phyloP scores from a whole-genome alignment of 1,284 basidiomycete species.

The Hypsizygus ulmarius region DNA sequence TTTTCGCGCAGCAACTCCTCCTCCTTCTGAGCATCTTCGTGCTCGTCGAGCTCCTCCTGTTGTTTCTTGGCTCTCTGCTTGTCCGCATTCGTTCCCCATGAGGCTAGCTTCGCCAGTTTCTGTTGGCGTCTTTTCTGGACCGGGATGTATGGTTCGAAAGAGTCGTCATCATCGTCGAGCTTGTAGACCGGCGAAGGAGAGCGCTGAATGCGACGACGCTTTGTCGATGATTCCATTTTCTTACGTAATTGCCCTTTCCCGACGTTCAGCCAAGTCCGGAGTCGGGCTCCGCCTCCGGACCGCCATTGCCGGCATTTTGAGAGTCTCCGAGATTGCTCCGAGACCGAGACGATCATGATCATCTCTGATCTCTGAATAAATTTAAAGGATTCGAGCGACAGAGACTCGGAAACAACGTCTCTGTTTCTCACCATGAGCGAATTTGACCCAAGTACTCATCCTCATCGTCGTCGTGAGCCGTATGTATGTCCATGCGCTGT shows the following conservation, averaged over 20 bases:
- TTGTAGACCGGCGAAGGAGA: conserved; percentile 64
- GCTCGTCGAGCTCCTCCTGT: conserved; percentile 62
- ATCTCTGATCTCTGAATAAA: too few species aligned
- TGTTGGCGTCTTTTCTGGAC: conserved; percentile 83
- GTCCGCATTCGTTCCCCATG: conserved; percentile 55
- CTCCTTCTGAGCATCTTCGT: conserved; percentile 72
- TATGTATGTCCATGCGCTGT: conserved; percentile 27
- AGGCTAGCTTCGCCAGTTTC: conserved; percentile 73
- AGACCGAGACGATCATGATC: too few species aligned
- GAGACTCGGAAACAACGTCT: background rate
- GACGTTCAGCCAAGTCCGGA: too few species aligned
- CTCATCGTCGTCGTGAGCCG: conserved; percentile 74
- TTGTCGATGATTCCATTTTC: conserved; percentile 30
- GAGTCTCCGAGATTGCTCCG: too few species aligned
- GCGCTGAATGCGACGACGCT: conserved; percentile 48
- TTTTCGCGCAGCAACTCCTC: conserved; percentile 73
- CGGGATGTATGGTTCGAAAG: conserved; percentile 85
- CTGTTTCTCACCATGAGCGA: conserved; percentile 20
- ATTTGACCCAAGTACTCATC: conserved; percentile 66
- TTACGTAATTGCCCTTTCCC: conserved; percentile 9
- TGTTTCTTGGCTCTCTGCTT: conserved; percentile 51
- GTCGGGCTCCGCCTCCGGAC: too few species aligned
- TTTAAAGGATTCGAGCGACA: too few species aligned
- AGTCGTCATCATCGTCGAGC: conserved; percentile 61
- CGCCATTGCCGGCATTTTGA: too few species aligned